A percentile compares a stretch with the other conserved stretches of the same genome.
Evolutionary conservation across 306 rosid genomes (phyloP).

Genomic region (Hylodesmum podocarpum): DNA sequence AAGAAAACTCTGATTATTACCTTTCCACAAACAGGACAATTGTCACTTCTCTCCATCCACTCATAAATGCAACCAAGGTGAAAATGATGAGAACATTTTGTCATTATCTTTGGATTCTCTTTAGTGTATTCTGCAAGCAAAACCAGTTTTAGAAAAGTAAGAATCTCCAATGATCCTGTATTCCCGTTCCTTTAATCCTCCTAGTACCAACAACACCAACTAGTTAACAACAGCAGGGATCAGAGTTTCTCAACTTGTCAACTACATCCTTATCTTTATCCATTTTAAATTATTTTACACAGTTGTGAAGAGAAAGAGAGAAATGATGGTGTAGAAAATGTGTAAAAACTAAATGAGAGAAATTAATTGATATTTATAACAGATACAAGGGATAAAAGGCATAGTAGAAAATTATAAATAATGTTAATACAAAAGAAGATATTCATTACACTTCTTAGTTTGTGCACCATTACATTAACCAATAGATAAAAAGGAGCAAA

Average conservation of each 20-base stretch:
- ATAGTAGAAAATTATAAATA: not conserved
- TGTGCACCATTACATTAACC: not conserved
- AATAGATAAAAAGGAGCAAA: not conserved
- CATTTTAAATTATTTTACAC: not conserved
- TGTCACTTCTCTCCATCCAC: slow-evolving; percentile 99
- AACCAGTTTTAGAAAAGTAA: slow-evolving; percentile 20
- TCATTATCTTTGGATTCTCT: slow-evolving; percentile 94
- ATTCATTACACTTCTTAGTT: not conserved
- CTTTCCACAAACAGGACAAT: slow-evolving; percentile 99
- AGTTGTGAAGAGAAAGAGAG: not conserved
- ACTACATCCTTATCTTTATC: not conserved
- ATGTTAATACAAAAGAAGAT: not conserved
- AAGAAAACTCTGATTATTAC: slow-evolving; percentile 40
- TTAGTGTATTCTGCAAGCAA: slow-evolving; percentile 69
- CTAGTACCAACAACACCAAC: not conserved
- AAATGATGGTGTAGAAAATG: not conserved
- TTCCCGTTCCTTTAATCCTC: slow-evolving; percentile 12
- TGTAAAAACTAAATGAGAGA: not conserved
- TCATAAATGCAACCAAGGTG: slow-evolving; percentile 99
- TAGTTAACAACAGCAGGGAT: slow-evolving; percentile 3
- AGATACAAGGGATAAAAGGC: not conserved
- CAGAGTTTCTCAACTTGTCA: slow-evolving; percentile 5
- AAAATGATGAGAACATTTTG: slow-evolving; percentile 92
- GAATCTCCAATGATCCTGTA: slow-evolving; percentile 16
- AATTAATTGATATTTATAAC: not conserved